Conservation (phyloP, 441 rosid species). For the Monsonia emarginata region DNA sequence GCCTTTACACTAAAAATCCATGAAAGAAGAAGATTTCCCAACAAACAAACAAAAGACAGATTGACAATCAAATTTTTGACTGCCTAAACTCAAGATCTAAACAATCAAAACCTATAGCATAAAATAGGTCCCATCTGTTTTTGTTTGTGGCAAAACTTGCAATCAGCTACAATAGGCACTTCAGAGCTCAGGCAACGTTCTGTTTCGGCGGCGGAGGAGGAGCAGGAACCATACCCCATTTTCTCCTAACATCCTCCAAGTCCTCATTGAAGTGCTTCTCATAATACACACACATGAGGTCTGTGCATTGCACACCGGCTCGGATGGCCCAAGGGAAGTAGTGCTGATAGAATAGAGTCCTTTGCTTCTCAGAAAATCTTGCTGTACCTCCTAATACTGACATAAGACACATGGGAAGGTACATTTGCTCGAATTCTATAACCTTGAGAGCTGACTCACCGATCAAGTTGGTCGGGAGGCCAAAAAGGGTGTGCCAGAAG, state of each 20-base stretch:
- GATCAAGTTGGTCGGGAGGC: constrained; percentile 69
- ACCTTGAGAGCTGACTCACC: constrained; percentile 86
- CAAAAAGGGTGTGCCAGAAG: constrained; percentile 87
- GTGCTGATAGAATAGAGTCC: constrained; percentile 54
- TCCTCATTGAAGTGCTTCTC: constrained; percentile 74
- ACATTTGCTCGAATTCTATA: constrained; percentile 85
- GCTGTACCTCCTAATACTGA: constrained; percentile 79
- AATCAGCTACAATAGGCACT: no score
- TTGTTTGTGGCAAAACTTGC: no score
- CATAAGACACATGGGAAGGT: constrained; percentile 76
- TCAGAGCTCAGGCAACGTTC: constrained; percentile 9
- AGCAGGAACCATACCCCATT: constrained; percentile 64
- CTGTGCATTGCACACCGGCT: constrained; percentile 54
- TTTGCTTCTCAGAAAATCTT: constrained; percentile 69
- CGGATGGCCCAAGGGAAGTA: constrained; percentile 82
- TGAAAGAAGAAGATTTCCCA: no score
- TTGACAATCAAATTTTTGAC: no score
- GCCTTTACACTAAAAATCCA: no score
- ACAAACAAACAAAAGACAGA: no score
- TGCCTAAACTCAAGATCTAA: no score
- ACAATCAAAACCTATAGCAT: no score
- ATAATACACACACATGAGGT: constrained; percentile 71
- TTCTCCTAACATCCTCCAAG: constrained; percentile 54
- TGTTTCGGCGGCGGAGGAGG: constrained; percentile 35
- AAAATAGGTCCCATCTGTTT: no score